Base-by-base conservation (phyloP, 2,329 filamentous ascomycete species). In the Chaetomium sp. region DNA sequence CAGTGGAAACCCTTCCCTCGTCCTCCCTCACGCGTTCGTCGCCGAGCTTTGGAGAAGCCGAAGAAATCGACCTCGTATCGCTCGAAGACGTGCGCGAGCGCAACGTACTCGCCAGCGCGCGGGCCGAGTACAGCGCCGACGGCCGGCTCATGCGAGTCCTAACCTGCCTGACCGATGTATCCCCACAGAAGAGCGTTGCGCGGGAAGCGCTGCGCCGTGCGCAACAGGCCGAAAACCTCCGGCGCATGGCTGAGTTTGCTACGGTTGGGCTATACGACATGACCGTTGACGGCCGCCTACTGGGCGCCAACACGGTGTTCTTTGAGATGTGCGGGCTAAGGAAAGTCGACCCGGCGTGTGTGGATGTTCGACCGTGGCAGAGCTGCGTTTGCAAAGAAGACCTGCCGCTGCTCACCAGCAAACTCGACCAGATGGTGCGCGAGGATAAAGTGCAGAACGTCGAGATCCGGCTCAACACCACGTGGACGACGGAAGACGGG, bases 211-310 rank as follows among this genome's bases (percentile, higher is more conserved):
- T 76, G 33, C 70, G 73, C 14, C 71, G 76, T 46, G 76, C 77
- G 2, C 77, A 79, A 59, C 74, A 80, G 55, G 75, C 76, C 6
- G 75, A 78, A 59, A 79, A 80, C 57, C 68, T 80, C 34, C 78
- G 78, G 62, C 74, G 78, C 44, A 78, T 80, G 69, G 76, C 78
- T 6, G 76, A 80, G 62, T 74, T 76, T 51, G 77, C 77, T 4
- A 79, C 78, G 0, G 78, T 80, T 9, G 78, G 78, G 52, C 76
- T 80, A 74, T 80, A 78, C 60, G 77, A 79, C 49, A 77, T 79
- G 68, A 73, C 76, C 55, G 68, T 75, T n/a, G 71, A 76, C 32
- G 78, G 78, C 10, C 72, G 73, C 2, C 65, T 80, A 6, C 65
- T 79, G 3, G 74, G 75, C 32, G 78, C 77, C 6, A 81, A 81